phyloP scores from a whole-genome alignment of 75 land plant species.

The Picea glauca region DNA sequence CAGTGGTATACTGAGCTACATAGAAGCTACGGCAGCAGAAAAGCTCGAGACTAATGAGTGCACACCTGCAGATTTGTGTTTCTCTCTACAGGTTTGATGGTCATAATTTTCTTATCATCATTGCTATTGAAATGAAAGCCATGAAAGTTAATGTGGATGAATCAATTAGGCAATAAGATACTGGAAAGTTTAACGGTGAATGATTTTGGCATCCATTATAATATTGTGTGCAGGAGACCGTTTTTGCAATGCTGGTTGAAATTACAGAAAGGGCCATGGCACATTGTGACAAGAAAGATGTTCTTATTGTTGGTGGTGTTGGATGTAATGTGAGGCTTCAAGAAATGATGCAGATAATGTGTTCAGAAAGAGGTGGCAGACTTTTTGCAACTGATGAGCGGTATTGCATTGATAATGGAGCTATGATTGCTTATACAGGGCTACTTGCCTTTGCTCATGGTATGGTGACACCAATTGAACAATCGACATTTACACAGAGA shows the following conservation, averaged over 20 bases:
- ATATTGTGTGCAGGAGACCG: conserved; percentile 61
- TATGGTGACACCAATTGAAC: conserved; percentile 67
- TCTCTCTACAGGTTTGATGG: conserved; percentile 78
- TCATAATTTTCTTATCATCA: not conserved
- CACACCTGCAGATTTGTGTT: conserved; percentile 95
- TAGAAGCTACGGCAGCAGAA: conserved; percentile 83
- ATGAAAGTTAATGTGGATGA: not conserved
- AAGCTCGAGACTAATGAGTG: conserved; percentile 83
- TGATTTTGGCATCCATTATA: not conserved
- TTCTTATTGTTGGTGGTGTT: conserved; percentile 97
- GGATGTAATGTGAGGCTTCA: conserved; percentile 94
- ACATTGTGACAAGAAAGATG: conserved; percentile 94
- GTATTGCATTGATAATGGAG: conserved; percentile 97
- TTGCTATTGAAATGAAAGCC: not conserved
- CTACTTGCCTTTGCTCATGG: conserved; percentile 90
- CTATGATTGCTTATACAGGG: conserved; percentile 99
- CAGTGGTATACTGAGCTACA: conserved; percentile 93
- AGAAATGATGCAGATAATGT: conserved; percentile 96
- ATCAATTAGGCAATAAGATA: not conserved
- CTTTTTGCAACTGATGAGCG: conserved; percentile 94
- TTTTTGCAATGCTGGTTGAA: conserved; percentile 99
- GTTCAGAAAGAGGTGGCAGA: conserved; percentile 85
- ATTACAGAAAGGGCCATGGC: conserved; percentile 99
- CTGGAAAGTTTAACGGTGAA: not conserved
- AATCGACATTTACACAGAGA: conserved; percentile 87